Evolutionary conservation across 352 stramenopile species (phyloP), one percentile per base, ranked within the genome.

Genomic region (Pythium folliculosum): DNA sequence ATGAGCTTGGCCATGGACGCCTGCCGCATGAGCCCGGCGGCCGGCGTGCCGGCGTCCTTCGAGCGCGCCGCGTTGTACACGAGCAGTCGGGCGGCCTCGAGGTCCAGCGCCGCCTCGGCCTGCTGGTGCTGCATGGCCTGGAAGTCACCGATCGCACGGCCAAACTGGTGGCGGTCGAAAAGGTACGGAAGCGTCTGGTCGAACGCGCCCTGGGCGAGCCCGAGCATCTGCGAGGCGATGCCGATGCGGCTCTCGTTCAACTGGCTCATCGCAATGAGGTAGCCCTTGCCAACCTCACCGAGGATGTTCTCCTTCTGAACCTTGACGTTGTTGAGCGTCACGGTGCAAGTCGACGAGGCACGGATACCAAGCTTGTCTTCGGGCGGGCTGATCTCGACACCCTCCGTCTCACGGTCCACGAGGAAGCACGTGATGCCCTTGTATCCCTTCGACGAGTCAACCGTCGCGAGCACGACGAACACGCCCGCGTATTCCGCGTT

Each of bases 401-500:
- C 94, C 60, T 98, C 90, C 22, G 82, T 89, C 45, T 95, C 92
- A 27, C 96, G 89, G 77, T 99, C 95, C 10, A 99, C 94, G 70
- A 99, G 96, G 74, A 99, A 99, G 60, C 94, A 98, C 64, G 97
- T 99, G 67, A 99, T 99, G 49, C 97, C 97, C 74, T 97, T 98
- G 88, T 99, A 98, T 19, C 96, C 96, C 70, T 94, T 81, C 4
- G 87, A 91, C 45, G 78, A 82, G 74, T 98, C 89, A 19, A 88
- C 90, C 67, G 97, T 99, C 13, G 97, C 96, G 80, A 99, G 98
- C 21, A 99, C 94, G 25, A 99, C 78, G 78, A 98, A 99, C 1
- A 99, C 89, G 9, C 94, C 95, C 21, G 96, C 89, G 67, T 99
- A 97, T 67, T 94, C 93, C 7, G 91, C 92, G 78, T 99, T 99